phyloP scores from a whole-genome alignment of 441 rosid genomes.

The Aquilaria agallochum region DNA sequence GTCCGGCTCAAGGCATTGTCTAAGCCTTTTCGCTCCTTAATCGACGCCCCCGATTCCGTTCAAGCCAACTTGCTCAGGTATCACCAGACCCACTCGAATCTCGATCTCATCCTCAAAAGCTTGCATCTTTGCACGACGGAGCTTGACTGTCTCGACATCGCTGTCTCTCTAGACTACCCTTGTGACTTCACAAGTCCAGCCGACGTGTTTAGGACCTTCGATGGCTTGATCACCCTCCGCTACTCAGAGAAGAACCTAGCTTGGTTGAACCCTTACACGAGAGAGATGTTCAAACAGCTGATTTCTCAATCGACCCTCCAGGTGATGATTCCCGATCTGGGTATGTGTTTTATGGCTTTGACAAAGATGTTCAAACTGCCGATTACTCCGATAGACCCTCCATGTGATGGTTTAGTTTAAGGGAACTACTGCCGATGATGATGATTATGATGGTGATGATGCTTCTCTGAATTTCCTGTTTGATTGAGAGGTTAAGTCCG shows the following conservation, averaged over 20 bases:
- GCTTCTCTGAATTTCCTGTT: too few species aligned
- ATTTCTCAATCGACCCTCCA: constrained; percentile 22
- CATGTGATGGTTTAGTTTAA: constrained; percentile 5
- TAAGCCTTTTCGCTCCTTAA: constrained; percentile 1
- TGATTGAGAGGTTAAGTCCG: too few species aligned
- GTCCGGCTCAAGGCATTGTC: constrained; percentile 10
- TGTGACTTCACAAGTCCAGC: not conserved
- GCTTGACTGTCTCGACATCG: constrained; percentile 1
- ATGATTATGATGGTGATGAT: too few species aligned
- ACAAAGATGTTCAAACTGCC: constrained; percentile 22
- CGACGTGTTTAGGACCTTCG: constrained; percentile 13
- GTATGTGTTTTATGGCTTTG: constrained; percentile 63
- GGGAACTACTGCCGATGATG: too few species aligned
- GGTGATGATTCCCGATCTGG: constrained; percentile 25
- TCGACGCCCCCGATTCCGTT: constrained; percentile 11
- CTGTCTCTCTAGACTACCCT: constrained; percentile 9
- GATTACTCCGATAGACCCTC: constrained; percentile 3
- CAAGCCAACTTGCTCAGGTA: not conserved
- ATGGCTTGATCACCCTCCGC: constrained; percentile 16
- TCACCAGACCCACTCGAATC: constrained; percentile 5
- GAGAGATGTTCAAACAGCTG: constrained; percentile 32
- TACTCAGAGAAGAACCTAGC: constrained; percentile 24
- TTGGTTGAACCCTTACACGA: constrained; percentile 42
- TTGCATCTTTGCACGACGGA: constrained; percentile 14
- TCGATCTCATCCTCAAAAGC: constrained; percentile 15